These are phyloP conservation scores for Aciculoconidium aculeatum DNA, from an alignment of 805 yeast genomes.

Conservation along the genomic window DNA sequence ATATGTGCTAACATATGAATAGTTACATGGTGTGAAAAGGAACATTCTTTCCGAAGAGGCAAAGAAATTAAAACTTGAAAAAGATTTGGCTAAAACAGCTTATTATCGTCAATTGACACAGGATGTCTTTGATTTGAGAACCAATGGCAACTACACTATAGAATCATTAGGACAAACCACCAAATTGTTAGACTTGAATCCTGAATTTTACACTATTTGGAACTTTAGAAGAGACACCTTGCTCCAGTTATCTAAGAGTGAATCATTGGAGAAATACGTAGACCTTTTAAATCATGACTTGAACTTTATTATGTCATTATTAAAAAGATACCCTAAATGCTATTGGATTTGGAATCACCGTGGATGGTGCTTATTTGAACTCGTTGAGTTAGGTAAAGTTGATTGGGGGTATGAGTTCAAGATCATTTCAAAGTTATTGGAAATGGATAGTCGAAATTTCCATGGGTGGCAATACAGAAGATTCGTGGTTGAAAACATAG, in stretches of 20 bases:
- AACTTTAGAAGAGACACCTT: slow-evolving; percentile 78
- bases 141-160: slow-evolving; percentile 9
- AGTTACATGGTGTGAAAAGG: slow-evolving; percentile 67
- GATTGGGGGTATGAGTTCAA: slow-evolving; percentile 69
- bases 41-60: slow-evolving; percentile 53
- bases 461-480: slow-evolving; percentile 97
- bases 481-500: slow-evolving; percentile 47
- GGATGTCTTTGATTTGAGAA: slow-evolving; percentile 32
- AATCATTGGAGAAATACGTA: slow-evolving; percentile 13
- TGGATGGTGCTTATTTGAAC: slow-evolving; percentile 59
- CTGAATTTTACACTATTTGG: slow-evolving; percentile 89
- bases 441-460: slow-evolving; percentile 74
- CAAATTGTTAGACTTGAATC: slow-evolving; percentile 56
- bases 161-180: slow-evolving; percentile 51
- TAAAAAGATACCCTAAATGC: slow-evolving; percentile 74
- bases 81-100: slow-evolving; percentile 58
- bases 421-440: slow-evolving; percentile 62
- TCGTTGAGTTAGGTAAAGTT: slow-evolving; percentile 42
- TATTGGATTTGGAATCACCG: slow-evolving; percentile 98
- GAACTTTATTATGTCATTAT: slow-evolving; percentile 47
- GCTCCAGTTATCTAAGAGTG: slow-evolving; percentile 18
- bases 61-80: slow-evolving; percentile 40
- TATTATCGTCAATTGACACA: slow-evolving; percentile 45
- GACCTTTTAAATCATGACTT: slow-evolving; percentile 52
- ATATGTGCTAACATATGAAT: neutral